Evolutionary conservation across 106 monocot genomes (phyloP).

Genomic region (Phalaenopsis aphrodite): DNA sequence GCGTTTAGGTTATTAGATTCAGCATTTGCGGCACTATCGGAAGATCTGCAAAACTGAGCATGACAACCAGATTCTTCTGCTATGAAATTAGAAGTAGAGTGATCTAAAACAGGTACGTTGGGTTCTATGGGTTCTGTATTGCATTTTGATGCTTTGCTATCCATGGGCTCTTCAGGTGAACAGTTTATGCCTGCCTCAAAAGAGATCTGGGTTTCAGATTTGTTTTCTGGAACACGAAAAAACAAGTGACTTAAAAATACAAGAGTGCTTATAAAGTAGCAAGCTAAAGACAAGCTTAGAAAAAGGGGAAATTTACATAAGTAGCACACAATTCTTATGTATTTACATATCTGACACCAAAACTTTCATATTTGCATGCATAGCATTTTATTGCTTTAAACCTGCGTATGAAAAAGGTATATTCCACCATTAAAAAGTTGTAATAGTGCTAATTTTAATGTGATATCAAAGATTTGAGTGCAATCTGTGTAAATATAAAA

Average conservation of each 20-base stretch:
- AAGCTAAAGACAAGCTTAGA: neutral
- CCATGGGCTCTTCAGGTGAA: neutral
- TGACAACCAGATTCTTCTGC: conserved; percentile 13
- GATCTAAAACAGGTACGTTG: conserved; percentile 6
- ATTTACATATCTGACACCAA: no score
- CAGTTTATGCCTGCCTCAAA: neutral
- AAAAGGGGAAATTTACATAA: neutral
- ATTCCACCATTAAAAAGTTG: no score
- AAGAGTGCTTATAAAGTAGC: neutral
- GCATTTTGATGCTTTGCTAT: conserved; percentile 1
- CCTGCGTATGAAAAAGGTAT: no score
- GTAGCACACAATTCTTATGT: no score
- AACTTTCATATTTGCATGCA: no score
- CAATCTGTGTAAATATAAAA: no score
- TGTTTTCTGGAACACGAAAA: neutral
- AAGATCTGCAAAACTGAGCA: conserved; percentile 3
- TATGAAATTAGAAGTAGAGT: neutral
- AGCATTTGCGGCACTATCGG: conserved; percentile 10
- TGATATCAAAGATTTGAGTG: no score
- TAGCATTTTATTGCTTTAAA: no score
- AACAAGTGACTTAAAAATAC: neutral
- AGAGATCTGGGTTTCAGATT: neutral
- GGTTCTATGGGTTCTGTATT: neutral
- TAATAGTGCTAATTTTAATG: no score
- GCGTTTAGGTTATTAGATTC: conserved; percentile 8